Conservation (phyloP, 345 rosid genomes). For the Eucalyptus cloeziana region DNA sequence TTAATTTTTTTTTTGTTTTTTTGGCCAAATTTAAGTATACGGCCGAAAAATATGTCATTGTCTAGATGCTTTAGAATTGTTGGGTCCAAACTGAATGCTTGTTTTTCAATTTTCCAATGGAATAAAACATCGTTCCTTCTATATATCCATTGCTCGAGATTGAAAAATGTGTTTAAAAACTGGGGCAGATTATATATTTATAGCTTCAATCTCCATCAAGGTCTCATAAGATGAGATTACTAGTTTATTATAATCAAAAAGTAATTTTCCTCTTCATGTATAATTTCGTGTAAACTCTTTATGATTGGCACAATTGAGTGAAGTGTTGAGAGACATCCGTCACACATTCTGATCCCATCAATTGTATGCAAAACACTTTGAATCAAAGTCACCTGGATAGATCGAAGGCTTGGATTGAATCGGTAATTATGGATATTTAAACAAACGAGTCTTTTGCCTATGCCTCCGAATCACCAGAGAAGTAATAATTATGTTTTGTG, state of each 20-base stretch:
- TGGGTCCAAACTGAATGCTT: neutral
- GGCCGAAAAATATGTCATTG: neutral
- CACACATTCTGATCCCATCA: neutral
- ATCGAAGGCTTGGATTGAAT: no score
- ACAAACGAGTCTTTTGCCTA: no score
- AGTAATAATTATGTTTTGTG: neutral
- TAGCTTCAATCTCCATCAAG: neutral
- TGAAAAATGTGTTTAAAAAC: neutral
- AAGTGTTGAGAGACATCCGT: neutral
- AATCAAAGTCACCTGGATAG: no score
- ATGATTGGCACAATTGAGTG: neutral
- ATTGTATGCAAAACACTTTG: neutral
- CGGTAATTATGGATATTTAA: no score
- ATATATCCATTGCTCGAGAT: neutral
- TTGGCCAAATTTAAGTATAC: neutral
- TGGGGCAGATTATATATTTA: neutral
- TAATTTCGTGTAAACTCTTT: neutral
- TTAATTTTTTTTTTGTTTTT: neutral
- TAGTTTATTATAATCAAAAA: neutral
- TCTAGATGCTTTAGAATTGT: neutral
- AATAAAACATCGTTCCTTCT: neutral
- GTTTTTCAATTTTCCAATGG: neutral
- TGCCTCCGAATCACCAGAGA: neutral
- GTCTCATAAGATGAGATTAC: neutral
- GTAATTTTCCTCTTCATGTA: neutral